A percentile compares a stretch with the other conserved stretches of the same genome.
Evolutionary conservation across 768 basidiomycete genomes (phyloP).

Genomic region (Pleurotus tuber-regium): DNA sequence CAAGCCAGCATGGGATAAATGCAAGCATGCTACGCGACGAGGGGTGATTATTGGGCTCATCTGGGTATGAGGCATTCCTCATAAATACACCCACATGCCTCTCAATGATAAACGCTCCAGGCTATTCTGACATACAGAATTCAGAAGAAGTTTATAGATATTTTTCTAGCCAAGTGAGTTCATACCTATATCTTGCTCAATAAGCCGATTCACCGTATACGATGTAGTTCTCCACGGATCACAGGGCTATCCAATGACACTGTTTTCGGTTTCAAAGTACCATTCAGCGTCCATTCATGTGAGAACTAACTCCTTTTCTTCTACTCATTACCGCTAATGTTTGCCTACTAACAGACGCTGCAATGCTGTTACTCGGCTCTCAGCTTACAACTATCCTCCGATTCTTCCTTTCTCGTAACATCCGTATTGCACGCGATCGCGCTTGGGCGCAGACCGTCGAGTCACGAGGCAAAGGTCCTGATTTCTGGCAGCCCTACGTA

Average conservation of each 20-base stretch:
- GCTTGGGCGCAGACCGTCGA: conserved; percentile 82
- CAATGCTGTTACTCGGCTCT: conserved; percentile 66
- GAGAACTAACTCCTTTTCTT: conserved; percentile 11
- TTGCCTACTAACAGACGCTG: conserved; percentile 61
- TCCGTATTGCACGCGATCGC: conserved; percentile 72
- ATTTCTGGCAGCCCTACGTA: conserved; percentile 84
- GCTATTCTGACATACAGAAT: conserved; percentile 66
- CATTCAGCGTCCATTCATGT: conserved; percentile 75
- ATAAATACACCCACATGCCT: no score
- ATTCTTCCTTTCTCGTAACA: conserved; percentile 84
- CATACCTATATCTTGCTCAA: neutral
- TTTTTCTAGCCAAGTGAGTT: conserved; percentile 61
- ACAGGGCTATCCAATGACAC: conserved; percentile 62
- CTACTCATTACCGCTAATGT: neutral
- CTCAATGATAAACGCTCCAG: conserved; percentile 31
- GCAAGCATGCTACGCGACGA: conserved; percentile 69
- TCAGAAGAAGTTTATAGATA: conserved; percentile 63
- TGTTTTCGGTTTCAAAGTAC: conserved; percentile 61
- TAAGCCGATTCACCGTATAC: no score
- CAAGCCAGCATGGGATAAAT: conserved; percentile 81
- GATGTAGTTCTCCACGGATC: conserved; percentile 59
- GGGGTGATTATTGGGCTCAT: conserved; percentile 65
- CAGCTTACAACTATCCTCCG: conserved; percentile 74
- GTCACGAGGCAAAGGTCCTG: conserved; percentile 76
- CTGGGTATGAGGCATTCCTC: conserved; percentile 75